Evolutionary conservation across 192 early-diverging fungal species (phyloP).

Genomic region (Coemansia sp.): DNA sequence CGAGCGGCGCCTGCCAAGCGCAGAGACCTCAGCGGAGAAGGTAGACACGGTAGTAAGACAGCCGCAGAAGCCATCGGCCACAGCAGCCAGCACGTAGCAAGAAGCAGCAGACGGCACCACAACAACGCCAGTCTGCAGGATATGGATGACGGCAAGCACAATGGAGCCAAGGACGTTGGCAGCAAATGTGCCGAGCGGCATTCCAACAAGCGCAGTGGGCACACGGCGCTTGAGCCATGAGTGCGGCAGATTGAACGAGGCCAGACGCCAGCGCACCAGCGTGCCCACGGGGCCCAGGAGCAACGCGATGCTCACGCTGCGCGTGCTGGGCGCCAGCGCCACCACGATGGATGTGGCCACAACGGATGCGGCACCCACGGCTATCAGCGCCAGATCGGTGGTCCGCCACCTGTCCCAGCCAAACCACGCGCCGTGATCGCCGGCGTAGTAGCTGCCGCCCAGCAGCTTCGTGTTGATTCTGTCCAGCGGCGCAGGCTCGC

Average conservation of each 20-base stretch:
- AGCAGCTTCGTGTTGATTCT: constrained; percentile 31
- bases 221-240: background rate
- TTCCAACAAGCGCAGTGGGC: background rate
- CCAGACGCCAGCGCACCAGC: constrained; percentile 44
- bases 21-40: constrained; percentile 54
- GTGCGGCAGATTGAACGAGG: constrained; percentile 26
- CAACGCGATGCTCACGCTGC: constrained; percentile 42
- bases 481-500: background rate
- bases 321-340: constrained; percentile 27
- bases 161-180: constrained; percentile 42
- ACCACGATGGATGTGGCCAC: constrained; percentile 26
- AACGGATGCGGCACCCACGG: constrained; percentile 4
- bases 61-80: constrained; percentile 65
- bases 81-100: constrained; percentile 45
- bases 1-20: constrained; percentile 20
- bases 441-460: constrained; percentile 2
- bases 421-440: constrained; percentile 19
- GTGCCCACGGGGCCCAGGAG: constrained; percentile 44
- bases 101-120: constrained; percentile 28
- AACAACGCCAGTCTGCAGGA: constrained; percentile 40
- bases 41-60: constrained; percentile 73
- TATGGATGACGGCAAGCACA: constrained; percentile 31
- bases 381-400: constrained; percentile 17
- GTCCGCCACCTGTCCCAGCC: constrained; percentile 39
- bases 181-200: constrained; percentile 51